These are phyloP conservation scores for Candida hungchunana DNA, from an alignment of 805 yeast genomes.

Conservation along the genomic window DNA sequence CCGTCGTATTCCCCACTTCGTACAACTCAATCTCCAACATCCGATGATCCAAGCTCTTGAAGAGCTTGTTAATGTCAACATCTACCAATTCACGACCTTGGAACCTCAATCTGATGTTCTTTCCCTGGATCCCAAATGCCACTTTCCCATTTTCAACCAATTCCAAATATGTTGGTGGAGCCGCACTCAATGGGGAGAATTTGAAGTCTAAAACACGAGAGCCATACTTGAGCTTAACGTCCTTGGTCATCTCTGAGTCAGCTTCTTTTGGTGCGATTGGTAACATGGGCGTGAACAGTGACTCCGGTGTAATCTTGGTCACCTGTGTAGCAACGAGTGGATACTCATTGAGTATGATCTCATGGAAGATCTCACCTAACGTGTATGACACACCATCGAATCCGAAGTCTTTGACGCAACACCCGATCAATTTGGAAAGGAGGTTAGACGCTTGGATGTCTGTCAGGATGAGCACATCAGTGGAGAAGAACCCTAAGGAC, in stretches of 20 bases:
- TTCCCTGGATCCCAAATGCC: constrained; percentile 44
- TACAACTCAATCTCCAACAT: constrained; percentile 19
- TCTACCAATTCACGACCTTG: constrained; percentile 16
- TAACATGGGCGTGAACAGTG: constrained; percentile 21
- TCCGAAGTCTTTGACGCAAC: constrained; percentile 75
- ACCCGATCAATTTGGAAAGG: constrained; percentile 58
- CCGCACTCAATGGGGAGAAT: constrained; percentile 58
- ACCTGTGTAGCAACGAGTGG: constrained; percentile 53
- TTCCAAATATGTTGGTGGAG: constrained; percentile 79
- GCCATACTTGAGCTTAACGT: constrained; percentile 47
- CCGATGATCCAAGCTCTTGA: constrained; percentile 15
- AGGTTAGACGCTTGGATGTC: constrained; percentile 53
- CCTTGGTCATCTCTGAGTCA: constrained; percentile 31
- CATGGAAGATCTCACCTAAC: constrained; percentile 64
- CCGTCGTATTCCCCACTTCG: constrained; percentile 15
- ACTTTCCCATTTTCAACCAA: constrained; percentile 71
- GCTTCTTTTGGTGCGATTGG: constrained; percentile 35
- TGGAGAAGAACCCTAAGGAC: constrained; percentile 34
- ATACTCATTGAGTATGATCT: constrained; percentile 54
- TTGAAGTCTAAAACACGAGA: constrained; percentile 57
- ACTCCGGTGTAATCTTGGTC: constrained; percentile 23
- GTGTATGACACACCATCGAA: constrained; percentile 65
- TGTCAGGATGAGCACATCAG: constrained; percentile 30
- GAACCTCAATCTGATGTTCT: constrained; percentile 18
- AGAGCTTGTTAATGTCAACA: constrained; percentile 18